phyloP scores from a whole-genome alignment of 2,329 filamentous ascomycete genomes.

The Diplodia intermedia region DNA sequence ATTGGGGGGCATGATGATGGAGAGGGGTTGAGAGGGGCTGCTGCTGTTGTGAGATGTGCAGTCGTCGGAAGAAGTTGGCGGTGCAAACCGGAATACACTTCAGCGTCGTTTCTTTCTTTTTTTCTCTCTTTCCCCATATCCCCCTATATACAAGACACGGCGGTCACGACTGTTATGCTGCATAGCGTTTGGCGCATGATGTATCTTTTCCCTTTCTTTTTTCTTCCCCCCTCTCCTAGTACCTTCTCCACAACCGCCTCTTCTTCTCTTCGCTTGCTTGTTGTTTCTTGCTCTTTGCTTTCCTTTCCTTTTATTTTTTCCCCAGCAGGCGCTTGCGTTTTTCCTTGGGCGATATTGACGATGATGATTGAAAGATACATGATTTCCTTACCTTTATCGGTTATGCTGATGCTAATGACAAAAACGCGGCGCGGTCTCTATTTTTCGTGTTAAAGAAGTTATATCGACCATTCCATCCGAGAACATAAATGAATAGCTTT shows the following conservation, averaged over 20 bases:
- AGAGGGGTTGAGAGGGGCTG: background rate
- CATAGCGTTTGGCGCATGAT: conserved; percentile 26
- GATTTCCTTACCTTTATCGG: background rate
- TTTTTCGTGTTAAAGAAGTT: background rate
- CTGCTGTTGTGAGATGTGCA: background rate
- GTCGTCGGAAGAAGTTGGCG: background rate
- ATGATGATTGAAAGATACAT: conserved; percentile 8
- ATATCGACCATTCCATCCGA: background rate
- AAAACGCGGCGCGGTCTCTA: background rate
- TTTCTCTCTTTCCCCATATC: background rate
- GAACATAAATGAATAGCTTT: conserved; percentile 3
- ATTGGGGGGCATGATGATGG: conserved; percentile 6
- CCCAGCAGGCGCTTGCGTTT: background rate
- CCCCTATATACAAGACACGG: background rate
- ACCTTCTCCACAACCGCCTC: background rate
- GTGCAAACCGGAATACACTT: background rate
- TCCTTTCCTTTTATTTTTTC: background rate
- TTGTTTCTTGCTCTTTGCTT: background rate
- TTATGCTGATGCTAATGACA: background rate
- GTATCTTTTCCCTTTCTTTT: background rate
- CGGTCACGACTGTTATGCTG: conserved; percentile 28
- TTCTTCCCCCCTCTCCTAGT: background rate
- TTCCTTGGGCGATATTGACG: background rate
- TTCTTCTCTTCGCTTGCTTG: background rate
- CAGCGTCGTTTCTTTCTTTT: background rate